A percentile compares a stretch with the other conserved stretches of the same genome.
phyloP scores from a whole-genome alignment of 768 basidiomycete genomes.

The Mycena maculata region DNA sequence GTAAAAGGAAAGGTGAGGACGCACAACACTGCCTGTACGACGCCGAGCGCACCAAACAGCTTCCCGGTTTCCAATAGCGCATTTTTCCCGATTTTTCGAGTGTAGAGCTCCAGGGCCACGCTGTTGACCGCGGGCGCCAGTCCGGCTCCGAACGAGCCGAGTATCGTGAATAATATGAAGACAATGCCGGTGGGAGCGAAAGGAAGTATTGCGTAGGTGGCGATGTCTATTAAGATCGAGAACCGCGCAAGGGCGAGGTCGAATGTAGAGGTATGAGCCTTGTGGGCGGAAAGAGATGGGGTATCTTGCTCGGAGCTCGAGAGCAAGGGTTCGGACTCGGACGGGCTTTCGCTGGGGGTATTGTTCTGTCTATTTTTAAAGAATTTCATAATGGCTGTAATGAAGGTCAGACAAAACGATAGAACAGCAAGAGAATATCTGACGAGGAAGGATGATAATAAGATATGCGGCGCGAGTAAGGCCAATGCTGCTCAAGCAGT shows the following conservation, averaged over 20 bases:
- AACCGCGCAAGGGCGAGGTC: slow-evolving; percentile 77
- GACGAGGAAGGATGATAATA: slow-evolving; percentile 70
- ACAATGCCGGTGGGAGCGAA: slow-evolving; percentile 32
- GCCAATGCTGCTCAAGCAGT: slow-evolving; percentile 71
- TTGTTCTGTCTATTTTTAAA: slow-evolving; percentile 55
- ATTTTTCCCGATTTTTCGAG: slow-evolving; percentile 47
- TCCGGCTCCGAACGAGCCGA: slow-evolving; percentile 71
- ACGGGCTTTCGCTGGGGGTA: slow-evolving; percentile 31
- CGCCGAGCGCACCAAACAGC: slow-evolving; percentile 84
- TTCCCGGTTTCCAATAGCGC: slow-evolving; percentile 21
- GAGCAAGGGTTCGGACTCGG: slow-evolving; percentile 37
- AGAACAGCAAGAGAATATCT: slow-evolving; percentile 32
- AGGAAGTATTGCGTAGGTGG: slow-evolving; percentile 63
- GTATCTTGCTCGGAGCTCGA: slow-evolving; percentile 3
- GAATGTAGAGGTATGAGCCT: slow-evolving; percentile 59
- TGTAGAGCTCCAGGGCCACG: slow-evolving; percentile 76
- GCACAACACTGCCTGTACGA: slow-evolving; percentile 60
- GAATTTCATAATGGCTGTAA: slow-evolving; percentile 57
- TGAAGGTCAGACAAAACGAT: background rate
- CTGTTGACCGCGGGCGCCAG: slow-evolving; percentile 76
- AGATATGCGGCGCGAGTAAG: slow-evolving; percentile 66
- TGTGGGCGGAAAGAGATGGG: slow-evolving; percentile 22
- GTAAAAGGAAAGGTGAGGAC: background rate
- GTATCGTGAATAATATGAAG: slow-evolving; percentile 64
- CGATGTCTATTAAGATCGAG: slow-evolving; percentile 69